Evolutionary conservation across 257 asterid genomes (phyloP), one percentile per base, ranked within the genome.

Genomic region (Fraxinus anomala): DNA sequence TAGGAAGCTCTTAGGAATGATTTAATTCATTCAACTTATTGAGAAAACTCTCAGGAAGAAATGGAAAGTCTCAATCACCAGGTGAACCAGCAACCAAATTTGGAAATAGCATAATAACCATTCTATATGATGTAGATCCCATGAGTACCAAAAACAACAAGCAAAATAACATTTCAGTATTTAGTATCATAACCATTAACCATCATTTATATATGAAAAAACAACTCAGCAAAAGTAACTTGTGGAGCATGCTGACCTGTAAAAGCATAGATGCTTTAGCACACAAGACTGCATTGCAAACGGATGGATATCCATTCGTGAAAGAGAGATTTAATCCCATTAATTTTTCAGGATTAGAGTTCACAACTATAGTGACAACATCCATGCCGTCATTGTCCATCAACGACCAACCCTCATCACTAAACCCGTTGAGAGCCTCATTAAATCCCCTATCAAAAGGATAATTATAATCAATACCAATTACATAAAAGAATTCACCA

Each of bases 201-300:
- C 33, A 7, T 63, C 6, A 63, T 63, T 23, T 63, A 63, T 63
- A 24, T 23, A 26, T 63, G 34, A 31, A 24, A 63, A 63, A 24
- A 11, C 69, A 11, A 61, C 68, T 7, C 68, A 61, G 13, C 68
- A 66, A 69, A 44, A 66, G 28, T 54, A 24, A 31, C n/a, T 21
- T 31, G n/a, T 1, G 39, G 70, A 75, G 44, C 66, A 65, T 51
- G 61, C 84, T 72, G 28, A 93, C 97, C 93, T 93, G 97, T 71
- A 91, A 84, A 76, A 93, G 97, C 98, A 93, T 93, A 21, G 98
- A 91, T 24, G 98, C 98, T 87, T 90, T 93, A 73, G 96, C 96
- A 76, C 98, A 91, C 85, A 93, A 73, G 80, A 93, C 88, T 9
- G 93, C 87, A 76, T 85, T 90, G 88, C 88, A 84, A 66, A 93